phyloP scores from a whole-genome alignment of 345 rosid genomes.

The Bruguiera sexangula region DNA sequence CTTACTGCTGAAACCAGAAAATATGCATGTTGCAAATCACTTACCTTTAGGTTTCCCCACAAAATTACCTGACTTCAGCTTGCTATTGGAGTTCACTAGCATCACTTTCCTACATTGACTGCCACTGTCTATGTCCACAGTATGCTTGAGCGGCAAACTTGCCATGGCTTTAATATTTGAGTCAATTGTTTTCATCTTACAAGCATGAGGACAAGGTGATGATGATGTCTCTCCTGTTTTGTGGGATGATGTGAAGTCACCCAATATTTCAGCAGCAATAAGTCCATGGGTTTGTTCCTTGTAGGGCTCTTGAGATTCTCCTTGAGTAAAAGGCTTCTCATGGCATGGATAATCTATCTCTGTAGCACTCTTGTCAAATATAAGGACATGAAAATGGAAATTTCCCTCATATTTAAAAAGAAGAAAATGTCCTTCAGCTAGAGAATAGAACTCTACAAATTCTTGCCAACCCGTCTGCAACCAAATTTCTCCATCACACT shows the following conservation, averaged over 20 bases:
- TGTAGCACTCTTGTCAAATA: conserved; percentile 16
- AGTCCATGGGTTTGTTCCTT: not conserved
- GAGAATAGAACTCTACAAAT: conserved; percentile 22
- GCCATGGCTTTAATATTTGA: no score
- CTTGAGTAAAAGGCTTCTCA: not conserved
- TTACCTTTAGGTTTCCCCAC: no score
- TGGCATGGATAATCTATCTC: conserved; percentile 27
- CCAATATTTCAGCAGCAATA: not conserved
- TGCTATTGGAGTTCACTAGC: no score
- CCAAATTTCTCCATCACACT: conserved; percentile 21
- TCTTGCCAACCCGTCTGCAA: conserved; percentile 28
- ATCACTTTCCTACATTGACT: no score
- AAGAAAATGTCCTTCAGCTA: conserved; percentile 17
- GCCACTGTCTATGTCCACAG: not conserved
- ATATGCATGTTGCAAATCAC: no score
- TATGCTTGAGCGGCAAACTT: no score
- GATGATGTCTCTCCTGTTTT: not conserved
- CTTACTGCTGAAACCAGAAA: no score
- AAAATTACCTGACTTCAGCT: no score
- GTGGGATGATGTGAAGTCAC: not conserved
- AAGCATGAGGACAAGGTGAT: not conserved
- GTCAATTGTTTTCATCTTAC: no score
- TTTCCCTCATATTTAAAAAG: conserved; percentile 27
- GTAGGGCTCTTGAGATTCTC: not conserved
- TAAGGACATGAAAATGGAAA: conserved; percentile 20